Base-by-base conservation (phyloP, 2,329 filamentous ascomycete species). In the Acrodontium crateriforme region DNA sequence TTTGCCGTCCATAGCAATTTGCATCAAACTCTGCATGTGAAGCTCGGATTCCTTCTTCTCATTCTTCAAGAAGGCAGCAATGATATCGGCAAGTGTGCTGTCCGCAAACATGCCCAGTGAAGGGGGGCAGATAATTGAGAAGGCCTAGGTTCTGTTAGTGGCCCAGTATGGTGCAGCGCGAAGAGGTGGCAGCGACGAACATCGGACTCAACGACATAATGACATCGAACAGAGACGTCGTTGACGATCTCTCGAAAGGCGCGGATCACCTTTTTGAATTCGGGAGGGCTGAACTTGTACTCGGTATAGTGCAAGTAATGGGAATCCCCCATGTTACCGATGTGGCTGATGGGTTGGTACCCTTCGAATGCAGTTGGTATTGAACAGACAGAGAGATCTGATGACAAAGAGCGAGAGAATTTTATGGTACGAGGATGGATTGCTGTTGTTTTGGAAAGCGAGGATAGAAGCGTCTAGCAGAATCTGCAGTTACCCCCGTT, bases 241-340 rank as follows among this genome's bases (percentile, higher is more conserved):
- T 35, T 30, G n/a, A 46, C n/a, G 3, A 17, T 28, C 5, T 17
- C 17, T 24, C 39, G 27, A 32, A 50, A 46, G 3, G 32, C 26
- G 7, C 16, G 21, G 28, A 45, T 29, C 24, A 50, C 29, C 5
- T 37, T 28, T 9, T 34, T 18, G 5, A 37, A 45, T 2, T 18
- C 25, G 13, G 20, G 20, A 11, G 32, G 21, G 26, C 30, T 36
- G 35, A 50, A 50, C 2, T 27, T 28, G 30, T 48, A 47, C 13
- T 46, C 30, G 3, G 44, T 40, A 7, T 38, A 30, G 30, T 52
- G 46, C 25, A 44, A 24, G 35, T 47, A 50, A 6, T 31, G 29
- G 13, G 42, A 34, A 9, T 35, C 34, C 13, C 33, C 32, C 40
- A 45, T 49, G 16, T n/a, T n/a, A n/a, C n/a, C n/a, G n/a, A n/a